These are phyloP conservation scores for Sporothrix mexicana DNA, from an alignment of 2,329 filamentous ascomycete genomes.

Conservation along the genomic window DNA sequence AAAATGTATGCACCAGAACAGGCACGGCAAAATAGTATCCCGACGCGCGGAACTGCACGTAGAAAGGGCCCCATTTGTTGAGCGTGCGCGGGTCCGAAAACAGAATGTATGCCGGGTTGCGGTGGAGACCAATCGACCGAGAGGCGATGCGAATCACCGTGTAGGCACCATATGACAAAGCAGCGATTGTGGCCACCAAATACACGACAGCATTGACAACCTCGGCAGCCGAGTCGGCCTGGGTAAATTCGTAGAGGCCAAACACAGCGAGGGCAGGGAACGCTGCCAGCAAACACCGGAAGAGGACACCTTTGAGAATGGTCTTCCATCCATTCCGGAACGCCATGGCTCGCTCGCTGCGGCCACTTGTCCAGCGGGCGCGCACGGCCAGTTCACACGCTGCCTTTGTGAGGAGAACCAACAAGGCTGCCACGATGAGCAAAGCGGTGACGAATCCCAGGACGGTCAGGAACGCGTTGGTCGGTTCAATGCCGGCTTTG, in stretches of 20 bases:
- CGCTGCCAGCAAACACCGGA: constrained; percentile 80
- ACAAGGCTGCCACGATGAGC: constrained; percentile 69
- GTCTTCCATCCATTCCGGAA: constrained; percentile 88
- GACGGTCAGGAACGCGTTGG: constrained; percentile 85
- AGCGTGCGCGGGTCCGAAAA: constrained; percentile 84
- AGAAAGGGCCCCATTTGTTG: constrained; percentile 92
- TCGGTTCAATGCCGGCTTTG: constrained; percentile 75
- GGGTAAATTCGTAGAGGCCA: constrained; percentile 83
- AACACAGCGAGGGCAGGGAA: constrained; percentile 85
- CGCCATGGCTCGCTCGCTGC: constrained; percentile 70
- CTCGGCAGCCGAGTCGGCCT: constrained; percentile 76
- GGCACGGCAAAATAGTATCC: constrained; percentile 88
- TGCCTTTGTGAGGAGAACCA: constrained; percentile 60
- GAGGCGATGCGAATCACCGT: constrained; percentile 84
- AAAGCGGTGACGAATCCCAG: constrained; percentile 75
- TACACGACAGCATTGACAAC: constrained; percentile 81
- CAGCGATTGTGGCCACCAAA: constrained; percentile 73
- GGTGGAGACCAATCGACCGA: constrained; percentile 82
- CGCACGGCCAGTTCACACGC: constrained; percentile 74
- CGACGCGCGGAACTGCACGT: constrained; percentile 86
- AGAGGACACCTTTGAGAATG: constrained; percentile 84
- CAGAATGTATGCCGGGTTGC: constrained; percentile 87
- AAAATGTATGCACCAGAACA: constrained; percentile 70
- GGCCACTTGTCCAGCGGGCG: constrained; percentile 70
- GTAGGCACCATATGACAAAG: constrained; percentile 77